phyloP scores from a whole-genome alignment of 2,329 filamentous ascomycete genomes.

The Ceratocystis destructans region DNA sequence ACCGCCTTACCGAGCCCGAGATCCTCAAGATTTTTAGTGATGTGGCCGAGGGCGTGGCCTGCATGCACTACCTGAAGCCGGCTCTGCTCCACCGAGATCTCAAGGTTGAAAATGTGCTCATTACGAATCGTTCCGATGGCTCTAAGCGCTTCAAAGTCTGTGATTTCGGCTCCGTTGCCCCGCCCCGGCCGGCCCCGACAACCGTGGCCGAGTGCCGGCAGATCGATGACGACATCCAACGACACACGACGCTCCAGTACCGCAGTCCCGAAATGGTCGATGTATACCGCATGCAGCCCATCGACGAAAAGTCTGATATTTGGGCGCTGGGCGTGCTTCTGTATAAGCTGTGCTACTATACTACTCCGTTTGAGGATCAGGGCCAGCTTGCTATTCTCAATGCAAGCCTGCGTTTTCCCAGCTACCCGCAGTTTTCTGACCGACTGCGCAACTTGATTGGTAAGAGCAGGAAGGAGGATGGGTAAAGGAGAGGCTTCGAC shows the following conservation, averaged over 20 bases:
- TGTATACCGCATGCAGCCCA: conserved; percentile 88
- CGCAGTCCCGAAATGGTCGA: conserved; percentile 98
- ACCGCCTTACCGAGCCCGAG: conserved; percentile 92
- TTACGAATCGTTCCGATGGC: conserved; percentile 48
- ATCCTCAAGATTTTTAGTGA: conserved; percentile 95
- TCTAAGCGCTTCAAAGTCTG: conserved; percentile 82
- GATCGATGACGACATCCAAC: conserved; percentile 93
- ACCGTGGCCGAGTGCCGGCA: conserved; percentile 78
- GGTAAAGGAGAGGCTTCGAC: too few species aligned
- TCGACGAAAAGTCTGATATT: conserved; percentile 97
- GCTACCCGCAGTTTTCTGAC: conserved; percentile 79
- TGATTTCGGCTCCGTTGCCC: conserved; percentile 88
- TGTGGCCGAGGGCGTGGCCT: conserved; percentile 88
- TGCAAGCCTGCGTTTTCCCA: conserved; percentile 82
- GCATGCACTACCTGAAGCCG: conserved; percentile 97
- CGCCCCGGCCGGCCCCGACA: conserved; percentile 69
- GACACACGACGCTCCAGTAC: conserved; percentile 94
- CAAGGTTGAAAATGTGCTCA: conserved; percentile 96
- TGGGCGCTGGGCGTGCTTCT: conserved; percentile 91
- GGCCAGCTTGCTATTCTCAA: conserved; percentile 96
- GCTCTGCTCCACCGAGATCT: conserved; percentile 84
- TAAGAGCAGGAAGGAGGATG: conserved; percentile 26
- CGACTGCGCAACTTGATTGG: conserved; percentile 80
- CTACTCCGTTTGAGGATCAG: conserved; percentile 94
- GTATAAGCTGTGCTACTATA: conserved; percentile 99